A percentile compares a stretch with the other conserved stretches of the same genome.
Evolutionary conservation across 805 yeast species (phyloP).

Genomic region (Metschnikowia arizonensis): DNA sequence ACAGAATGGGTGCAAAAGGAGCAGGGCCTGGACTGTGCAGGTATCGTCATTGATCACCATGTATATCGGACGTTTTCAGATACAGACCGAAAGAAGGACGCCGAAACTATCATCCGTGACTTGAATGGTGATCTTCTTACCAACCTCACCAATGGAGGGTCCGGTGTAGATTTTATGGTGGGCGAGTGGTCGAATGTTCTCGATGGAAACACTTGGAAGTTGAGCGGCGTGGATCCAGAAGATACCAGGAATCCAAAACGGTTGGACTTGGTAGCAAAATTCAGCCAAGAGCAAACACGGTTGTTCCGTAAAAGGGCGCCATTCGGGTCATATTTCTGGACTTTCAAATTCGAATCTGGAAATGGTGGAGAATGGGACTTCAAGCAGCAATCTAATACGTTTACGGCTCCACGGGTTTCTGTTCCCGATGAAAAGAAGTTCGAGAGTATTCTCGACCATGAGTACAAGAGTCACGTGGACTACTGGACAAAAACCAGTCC

Average conservation of each 20-base stretch:
- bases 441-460: conserved; percentile 36
- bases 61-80: conserved; percentile 83
- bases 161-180: conserved; percentile 64
- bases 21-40: conserved; percentile 37
- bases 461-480: conserved; percentile 45
- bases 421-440: conserved; percentile 41
- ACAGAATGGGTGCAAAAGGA: conserved; percentile 56
- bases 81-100: conserved; percentile 60
- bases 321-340: conserved; percentile 86
- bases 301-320: conserved; percentile 51
- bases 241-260: conserved; percentile 36
- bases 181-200: conserved; percentile 92
- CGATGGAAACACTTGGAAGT: conserved; percentile 72
- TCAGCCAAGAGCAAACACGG: conserved; percentile 53
- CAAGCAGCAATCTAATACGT: conserved; percentile 59
- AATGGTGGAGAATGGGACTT: conserved; percentile 98
- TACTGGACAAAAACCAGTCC: conserved; percentile 67
- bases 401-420: conserved; percentile 20
- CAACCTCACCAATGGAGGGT: conserved; percentile 40
- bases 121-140: conserved; percentile 48
- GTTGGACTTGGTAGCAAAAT: conserved; percentile 52
- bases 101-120: conserved; percentile 58
- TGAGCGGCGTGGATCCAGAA: conserved; percentile 27
- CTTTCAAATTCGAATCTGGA: conserved; percentile 79
- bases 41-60: conserved; percentile 79